Base-by-base conservation (phyloP, 148 eudicot genomes). In the Salicornia ramosissima region DNA sequence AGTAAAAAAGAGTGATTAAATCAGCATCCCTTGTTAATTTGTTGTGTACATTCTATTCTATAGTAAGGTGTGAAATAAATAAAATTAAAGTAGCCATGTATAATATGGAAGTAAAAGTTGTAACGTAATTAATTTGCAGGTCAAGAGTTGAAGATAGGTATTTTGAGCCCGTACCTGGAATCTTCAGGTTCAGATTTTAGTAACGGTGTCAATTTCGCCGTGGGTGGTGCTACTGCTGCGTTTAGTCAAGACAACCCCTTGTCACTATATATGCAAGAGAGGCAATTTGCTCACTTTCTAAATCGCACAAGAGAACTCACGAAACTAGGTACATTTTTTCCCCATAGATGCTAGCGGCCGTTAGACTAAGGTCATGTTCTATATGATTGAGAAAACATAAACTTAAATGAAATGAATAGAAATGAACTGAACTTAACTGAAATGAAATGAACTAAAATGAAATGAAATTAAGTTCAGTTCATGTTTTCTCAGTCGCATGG, bases 271-370 rank as follows among this genome's bases (percentile, higher is more conserved):
- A 64, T 34, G 54, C 80, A 78, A 60, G 58, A 70, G 6, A 65
- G 70, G 34, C 80, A 78, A 55, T 78, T 72, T 21, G 73, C 74
- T 57, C 81, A 73, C 62, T 78, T 78, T 46, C 77, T 53, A 60
- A 78, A 78, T 47, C 81, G 81, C 7, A 78, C 81, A 0, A 64
- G 77, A 34, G 80, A 78, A 57, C 81, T 78, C 65, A 69, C 74
- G 52, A 64, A 67, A 33, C 64, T 25, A 73, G 80, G 40, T 9
- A 39, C 33, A 1, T 12, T 5, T 5, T 54, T n/a, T n/a, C n/a
- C n/a, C n/a, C n/a, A n/a, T n/a, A n/a, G n/a, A n/a, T n/a, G n/a
- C n/a, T n/a, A n/a, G n/a, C n/a, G n/a, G n/a, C n/a, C n/a, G n/a
- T n/a, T n/a, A n/a, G n/a, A n/a, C n/a, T n/a, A n/a, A n/a, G n/a